Base-by-base conservation (phyloP, 441 rosid genomes). In the Adansonia gregorii region DNA sequence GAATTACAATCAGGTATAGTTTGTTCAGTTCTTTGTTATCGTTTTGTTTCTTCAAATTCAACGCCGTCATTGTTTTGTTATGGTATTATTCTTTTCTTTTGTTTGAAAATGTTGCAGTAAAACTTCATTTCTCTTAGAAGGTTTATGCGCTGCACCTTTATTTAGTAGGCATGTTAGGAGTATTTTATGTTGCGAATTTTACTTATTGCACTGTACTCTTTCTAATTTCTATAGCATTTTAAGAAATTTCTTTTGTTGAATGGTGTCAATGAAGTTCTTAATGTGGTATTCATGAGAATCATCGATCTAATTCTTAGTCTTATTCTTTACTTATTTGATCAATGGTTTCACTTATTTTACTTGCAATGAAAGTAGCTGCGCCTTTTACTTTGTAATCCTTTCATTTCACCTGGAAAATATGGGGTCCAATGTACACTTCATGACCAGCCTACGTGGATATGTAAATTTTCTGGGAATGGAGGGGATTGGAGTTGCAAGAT, bases 1-100 rank as follows among this genome's bases (percentile, higher is more conserved):
- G 54, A 67, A 67, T 67, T 67, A 67, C 54, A 46, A 67, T 67
- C 72, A 67, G 55, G 72, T 67, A 46, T 67, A 20, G 46, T 45
- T 20, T 45, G 35, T 45, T 45, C 11, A 45, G n/a, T 5, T 45
- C 4, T 66, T n/a, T n/a, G 27, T 41, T 66, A 17, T 65, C 49
- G 12, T 39, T 65, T 65, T 65, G 49, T 65, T 39, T 65, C 41
- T 4, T 60, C 65, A 24, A 60, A 11, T 60, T 11, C 41, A 24
- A 12, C 24, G 24, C n/a, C 15, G 7, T 4, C 41, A n/a, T 60
- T 60, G 60, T 56, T 56, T 17, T 60, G 65, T 60, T 24, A 60
- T 60, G 4, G n/a, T n/a, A 52, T 52, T 15, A 52, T 52, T 15
- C 19, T 14, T 52, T 52, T 52, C 41, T 24, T 60, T 60, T 24